A percentile compares a stretch with the other conserved stretches of the same genome.
phyloP scores from a whole-genome alignment of 352 stramenopile genomes.

The Phytopythium delawarense region DNA sequence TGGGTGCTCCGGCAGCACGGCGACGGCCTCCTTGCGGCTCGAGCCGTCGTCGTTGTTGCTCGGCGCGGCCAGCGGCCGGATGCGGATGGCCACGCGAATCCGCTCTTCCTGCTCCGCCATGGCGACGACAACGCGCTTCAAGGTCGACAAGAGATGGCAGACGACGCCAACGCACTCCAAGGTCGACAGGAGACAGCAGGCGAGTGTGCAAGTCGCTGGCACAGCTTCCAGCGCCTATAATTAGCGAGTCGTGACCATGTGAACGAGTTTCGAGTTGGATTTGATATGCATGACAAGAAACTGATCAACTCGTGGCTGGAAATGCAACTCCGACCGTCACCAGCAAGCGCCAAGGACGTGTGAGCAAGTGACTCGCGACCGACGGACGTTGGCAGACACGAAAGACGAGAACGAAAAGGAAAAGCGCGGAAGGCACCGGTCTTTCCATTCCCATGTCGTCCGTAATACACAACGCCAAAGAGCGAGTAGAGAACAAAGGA shows the following conservation, averaged over 20 bases:
- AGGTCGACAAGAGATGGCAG: background rate
- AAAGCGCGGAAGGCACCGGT: background rate
- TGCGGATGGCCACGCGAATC: slow-evolving; percentile 63
- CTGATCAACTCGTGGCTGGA: background rate
- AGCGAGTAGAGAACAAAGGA: background rate
- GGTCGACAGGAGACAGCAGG: background rate
- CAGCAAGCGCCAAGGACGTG: background rate
- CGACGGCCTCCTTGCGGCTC: slow-evolving; percentile 21
- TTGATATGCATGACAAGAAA: background rate
- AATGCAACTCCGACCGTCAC: background rate
- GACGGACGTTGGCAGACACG: background rate
- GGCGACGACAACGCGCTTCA: background rate
- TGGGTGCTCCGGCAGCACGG: slow-evolving; percentile 28
- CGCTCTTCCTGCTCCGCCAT: slow-evolving; percentile 57
- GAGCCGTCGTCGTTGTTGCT: background rate
- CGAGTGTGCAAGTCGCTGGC: too few species aligned
- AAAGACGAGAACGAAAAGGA: background rate
- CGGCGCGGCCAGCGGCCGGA: slow-evolving; percentile 24
- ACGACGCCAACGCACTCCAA: background rate
- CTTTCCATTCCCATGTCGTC: slow-evolving; percentile 3
- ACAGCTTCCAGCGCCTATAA: background rate
- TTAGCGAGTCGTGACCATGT: background rate
- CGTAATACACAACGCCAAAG: background rate
- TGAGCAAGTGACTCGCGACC: background rate
- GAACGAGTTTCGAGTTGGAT: background rate